Percentiles rank a stretch among this genome's conserved stretches.
Evolutionary conservation across 106 monocot genomes (phyloP).

Genomic region (Ottelia alismoides): DNA sequence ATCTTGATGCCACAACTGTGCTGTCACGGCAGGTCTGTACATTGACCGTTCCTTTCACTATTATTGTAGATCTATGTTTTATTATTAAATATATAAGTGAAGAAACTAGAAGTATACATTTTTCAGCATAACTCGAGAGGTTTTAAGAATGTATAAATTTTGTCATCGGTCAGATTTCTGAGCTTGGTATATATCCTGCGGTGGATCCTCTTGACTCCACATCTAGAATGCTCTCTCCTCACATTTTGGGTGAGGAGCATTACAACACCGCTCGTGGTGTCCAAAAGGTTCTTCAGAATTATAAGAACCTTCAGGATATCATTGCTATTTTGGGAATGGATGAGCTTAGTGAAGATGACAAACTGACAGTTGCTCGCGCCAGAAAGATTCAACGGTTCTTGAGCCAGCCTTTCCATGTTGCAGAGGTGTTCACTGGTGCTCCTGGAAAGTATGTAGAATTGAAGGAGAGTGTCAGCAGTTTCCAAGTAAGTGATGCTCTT

Average conservation of each 20-base stretch:
- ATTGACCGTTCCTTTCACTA: not conserved
- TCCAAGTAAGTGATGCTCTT: conserved; percentile 29
- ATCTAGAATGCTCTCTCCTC: conserved; percentile 71
- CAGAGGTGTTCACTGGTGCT: conserved; percentile 69
- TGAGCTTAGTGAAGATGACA: conserved; percentile 76
- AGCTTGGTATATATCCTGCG: conserved; percentile 32
- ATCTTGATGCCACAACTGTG: conserved; percentile 70
- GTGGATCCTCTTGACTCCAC: conserved; percentile 70
- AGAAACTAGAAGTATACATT: no score
- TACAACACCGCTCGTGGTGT: conserved; percentile 70
- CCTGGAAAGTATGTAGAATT: conserved; percentile 65
- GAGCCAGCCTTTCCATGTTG: conserved; percentile 69
- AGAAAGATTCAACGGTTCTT: conserved; percentile 57
- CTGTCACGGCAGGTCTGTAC: conserved; percentile 41
- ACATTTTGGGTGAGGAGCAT: conserved; percentile 56
- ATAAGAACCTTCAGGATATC: conserved; percentile 72
- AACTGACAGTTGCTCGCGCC: conserved; percentile 60
- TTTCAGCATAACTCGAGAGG: no score
- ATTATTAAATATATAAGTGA: not conserved
- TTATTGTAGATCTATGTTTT: not conserved
- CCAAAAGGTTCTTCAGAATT: conserved; percentile 73
- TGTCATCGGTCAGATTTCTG: not conserved
- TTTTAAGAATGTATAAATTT: no score
- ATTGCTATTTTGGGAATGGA: conserved; percentile 76
- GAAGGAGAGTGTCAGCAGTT: conserved; percentile 57